Evolutionary conservation across 495 filamentous ascomycete species (phyloP).

Genomic region (Barbatosphaeria neglecta): DNA sequence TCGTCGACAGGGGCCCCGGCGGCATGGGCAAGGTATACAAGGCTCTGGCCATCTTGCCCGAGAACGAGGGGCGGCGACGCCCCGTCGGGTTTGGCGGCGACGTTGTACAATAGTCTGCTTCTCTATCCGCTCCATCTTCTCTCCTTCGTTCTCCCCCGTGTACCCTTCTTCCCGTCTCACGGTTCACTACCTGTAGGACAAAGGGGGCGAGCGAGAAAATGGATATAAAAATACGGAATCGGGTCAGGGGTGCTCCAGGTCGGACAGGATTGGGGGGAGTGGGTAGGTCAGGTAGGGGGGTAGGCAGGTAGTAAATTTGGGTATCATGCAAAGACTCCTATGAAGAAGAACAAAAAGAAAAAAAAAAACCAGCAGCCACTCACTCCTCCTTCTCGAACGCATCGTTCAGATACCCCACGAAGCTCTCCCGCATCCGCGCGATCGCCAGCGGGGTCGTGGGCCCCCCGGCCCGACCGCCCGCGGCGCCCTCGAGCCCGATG

Average conservation of each 20-base stretch:
- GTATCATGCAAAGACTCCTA: not conserved
- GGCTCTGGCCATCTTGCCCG: conserved; percentile 79
- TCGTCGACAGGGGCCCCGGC: conserved; percentile 63
- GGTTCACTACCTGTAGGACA: too few relatives aligned
- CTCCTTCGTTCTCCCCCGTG: too few relatives aligned
- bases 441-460: conserved; percentile 33
- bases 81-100: conserved; percentile 90
- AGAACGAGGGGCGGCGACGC: conserved; percentile 55
- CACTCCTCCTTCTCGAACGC: conserved; percentile 40
- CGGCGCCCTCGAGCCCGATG: conserved; percentile 34
- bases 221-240: too few relatives aligned
- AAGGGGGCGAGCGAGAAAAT: too few relatives aligned
- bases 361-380: not conserved
- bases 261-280: too few relatives aligned
- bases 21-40: conserved; percentile 96
- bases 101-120: conserved; percentile 24
- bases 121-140: too few relatives aligned
- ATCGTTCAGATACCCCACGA: conserved; percentile 66
- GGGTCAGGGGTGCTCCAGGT: too few relatives aligned
- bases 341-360: not conserved
- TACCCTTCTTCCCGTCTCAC: too few relatives aligned
- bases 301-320: not conserved
- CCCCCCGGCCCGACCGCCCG: too few relatives aligned
- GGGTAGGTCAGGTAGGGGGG: too few relatives aligned
- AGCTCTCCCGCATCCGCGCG: conserved; percentile 50